Base-by-base conservation (phyloP, 495 filamentous ascomycete species). In the Lophiostoma macrostomum region DNA sequence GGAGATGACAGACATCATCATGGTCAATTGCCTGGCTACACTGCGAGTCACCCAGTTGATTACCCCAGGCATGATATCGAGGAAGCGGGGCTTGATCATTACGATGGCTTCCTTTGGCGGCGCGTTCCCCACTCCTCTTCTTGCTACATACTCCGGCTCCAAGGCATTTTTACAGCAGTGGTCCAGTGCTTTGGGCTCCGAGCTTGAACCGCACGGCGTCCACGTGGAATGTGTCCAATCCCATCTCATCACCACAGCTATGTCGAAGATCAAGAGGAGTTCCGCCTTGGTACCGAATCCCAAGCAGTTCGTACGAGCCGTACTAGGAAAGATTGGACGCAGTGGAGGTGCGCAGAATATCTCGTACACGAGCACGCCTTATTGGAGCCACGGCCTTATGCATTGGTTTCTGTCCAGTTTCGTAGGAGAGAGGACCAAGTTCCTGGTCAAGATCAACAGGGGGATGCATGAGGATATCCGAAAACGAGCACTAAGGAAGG, bases 111-210 rank as follows among this genome's bases (percentile, higher is more conserved):
- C 88, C 32, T 93, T 96, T 64, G 93, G 86, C 50, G 94, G 91
- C 49, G 78, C 90, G 53, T 74, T 93, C 52, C 94, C 94, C 14
- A 95, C 90, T 1, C 94, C 93, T 1, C 81, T 95, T 23, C 81
- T 99, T 13, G 93, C 94, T 18, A 96, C 91, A 5, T 99, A 99
- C 78, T 94, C 88, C 51, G 94, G 94, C 49, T 88, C 82, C 80
- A 99, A 99, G 75, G 91, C 94, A 20, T 99, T 99, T 79, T 79
- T 99, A 50, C 91, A 96, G 70, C 84, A 94, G 67, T 99, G 94
- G 94, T 95, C 88, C 37, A 83, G 81, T 3, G 80, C 94, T 31
- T 80, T 99, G 1, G 86, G 84, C 22, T 76, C 87, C 10, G 94
- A 99, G 70, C 77, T 97, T 20, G 81, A 83, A 56, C 80, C 80